Base-by-base conservation (phyloP, 2,329 filamentous ascomycete genomes). In the Cordyceps tenuipes region DNA sequence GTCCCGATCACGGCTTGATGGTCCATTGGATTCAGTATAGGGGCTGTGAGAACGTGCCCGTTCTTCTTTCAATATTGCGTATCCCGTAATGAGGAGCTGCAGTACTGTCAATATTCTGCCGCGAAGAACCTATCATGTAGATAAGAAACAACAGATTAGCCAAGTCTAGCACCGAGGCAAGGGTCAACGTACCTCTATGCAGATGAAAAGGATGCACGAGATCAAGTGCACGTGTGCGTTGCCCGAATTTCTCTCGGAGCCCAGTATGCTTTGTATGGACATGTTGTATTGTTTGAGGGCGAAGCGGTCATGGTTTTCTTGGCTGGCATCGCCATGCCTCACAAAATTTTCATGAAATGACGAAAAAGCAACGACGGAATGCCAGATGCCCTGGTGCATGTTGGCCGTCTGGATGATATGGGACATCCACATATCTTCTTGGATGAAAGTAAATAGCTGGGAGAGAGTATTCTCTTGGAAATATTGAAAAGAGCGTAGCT, bases 161-260 rank as follows among this genome's bases (percentile, higher is more conserved):
- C 10, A 26, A 15, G 13, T 49, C 31, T 49, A 21, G n/a, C 5
- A 19, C 10, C 8, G 15, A 5, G 9, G 10, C 13, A 3, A 13
- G 15, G 4, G 44, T 3, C 3, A 23, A 5, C 36, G 1, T 57
- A 61, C 59, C 48, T 61, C 59, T 34, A 61, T 61, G 47, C 59
- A 61, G 34, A 61, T 57, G 53, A 57, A 61, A 4, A 61, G 46
- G 17, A 61, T 61, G 53, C 59, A 61, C 7, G 59, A 61, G 3
- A 57, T 52, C 17, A 61, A n/a, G 29, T 61, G 59, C 3, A 57
- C 39, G 34, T 61, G 52, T 31, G 59, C 59, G 29, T 57, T 57
- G 39, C 52, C 57, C 0, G 52, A 46, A 26, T 39, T 61, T 23
- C 47, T 23, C 21, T 61, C 10, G 3, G 54, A 54, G 0, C 29